Evolutionary conservation across 2,329 filamentous ascomycete genomes (phyloP).

Genomic region (Penicillium sp.): DNA sequence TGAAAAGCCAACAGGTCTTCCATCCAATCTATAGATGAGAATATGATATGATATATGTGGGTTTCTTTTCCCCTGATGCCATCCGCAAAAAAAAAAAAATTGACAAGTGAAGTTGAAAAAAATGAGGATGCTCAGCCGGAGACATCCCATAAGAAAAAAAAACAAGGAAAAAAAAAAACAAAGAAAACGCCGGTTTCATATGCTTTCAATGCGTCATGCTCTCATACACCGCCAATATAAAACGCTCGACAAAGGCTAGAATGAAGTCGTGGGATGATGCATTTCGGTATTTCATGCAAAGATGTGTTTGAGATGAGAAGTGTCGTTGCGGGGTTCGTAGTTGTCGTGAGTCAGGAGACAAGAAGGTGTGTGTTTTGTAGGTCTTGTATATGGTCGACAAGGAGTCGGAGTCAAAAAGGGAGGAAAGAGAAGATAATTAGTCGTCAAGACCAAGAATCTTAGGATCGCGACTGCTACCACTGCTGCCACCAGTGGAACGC

Average conservation of each 20-base stretch:
- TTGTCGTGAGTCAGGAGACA: neutral
- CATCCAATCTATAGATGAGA: constrained; percentile 14
- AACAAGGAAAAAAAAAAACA: constrained; percentile 11
- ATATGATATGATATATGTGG: constrained; percentile 5
- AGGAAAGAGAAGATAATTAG: neutral
- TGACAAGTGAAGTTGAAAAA: neutral
- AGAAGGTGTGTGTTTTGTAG: constrained; percentile 1
- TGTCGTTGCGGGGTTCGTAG: constrained; percentile 6
- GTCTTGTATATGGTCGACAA: neutral
- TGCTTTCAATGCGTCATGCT: constrained; percentile 28
- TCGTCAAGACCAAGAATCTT: constrained; percentile 25
- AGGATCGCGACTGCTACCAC: constrained; percentile 17
- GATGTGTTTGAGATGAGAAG: constrained; percentile 11
- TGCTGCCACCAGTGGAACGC: constrained; percentile 27
- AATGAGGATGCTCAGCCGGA: neutral
- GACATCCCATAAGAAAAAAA: constrained; percentile 12
- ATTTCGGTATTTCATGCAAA: constrained; percentile 13
- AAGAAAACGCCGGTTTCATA: constrained; percentile 22
- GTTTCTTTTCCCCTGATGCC: constrained; percentile 14
- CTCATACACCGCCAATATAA: constrained; percentile 30
- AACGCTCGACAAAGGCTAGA: constrained; percentile 23
- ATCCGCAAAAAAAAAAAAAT: constrained; percentile 13
- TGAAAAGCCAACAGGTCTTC: neutral
- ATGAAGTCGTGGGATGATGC: constrained; percentile 18
- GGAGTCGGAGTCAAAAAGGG: neutral